Percentiles rank a stretch among this genome's conserved stretches.
Conservation (phyloP, 2,329 filamentous ascomycete genomes). For the Claviceps sp. region DNA sequence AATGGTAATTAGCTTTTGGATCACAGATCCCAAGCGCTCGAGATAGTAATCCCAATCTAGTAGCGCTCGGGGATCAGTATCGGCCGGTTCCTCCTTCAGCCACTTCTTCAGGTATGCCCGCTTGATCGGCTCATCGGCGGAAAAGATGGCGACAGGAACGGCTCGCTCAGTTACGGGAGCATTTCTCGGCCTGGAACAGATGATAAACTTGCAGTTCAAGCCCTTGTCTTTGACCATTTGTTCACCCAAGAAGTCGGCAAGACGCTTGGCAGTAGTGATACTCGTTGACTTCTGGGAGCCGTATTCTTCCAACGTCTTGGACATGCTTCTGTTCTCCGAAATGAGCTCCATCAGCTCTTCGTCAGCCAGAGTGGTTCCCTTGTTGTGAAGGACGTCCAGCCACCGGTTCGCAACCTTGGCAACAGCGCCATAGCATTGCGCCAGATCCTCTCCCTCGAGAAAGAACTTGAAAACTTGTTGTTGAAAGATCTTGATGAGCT, state of each 20-base stretch:
- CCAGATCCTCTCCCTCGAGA: constrained; percentile 73
- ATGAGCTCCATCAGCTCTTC: constrained; percentile 99
- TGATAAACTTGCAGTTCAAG: constrained; percentile 98
- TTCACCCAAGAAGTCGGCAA: constrained; percentile 92
- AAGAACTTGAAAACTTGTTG: constrained; percentile 99
- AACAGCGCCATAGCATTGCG: constrained; percentile 81
- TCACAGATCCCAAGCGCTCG: constrained; percentile 88
- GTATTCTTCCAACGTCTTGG: constrained; percentile 93
- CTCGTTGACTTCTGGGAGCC: constrained; percentile 92
- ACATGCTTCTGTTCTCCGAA: constrained; percentile 97
- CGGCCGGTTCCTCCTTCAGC: constrained; percentile 81
- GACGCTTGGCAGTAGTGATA: constrained; percentile 91
- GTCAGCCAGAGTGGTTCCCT: constrained; percentile 79
- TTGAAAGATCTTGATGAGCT: constrained; percentile 99
- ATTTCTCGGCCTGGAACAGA: constrained; percentile 72
- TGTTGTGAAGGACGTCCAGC: constrained; percentile 86
- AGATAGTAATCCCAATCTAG: constrained; percentile 97
- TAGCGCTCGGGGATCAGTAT: constrained; percentile 79
- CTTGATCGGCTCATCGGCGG: constrained; percentile 79
- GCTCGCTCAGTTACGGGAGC: constrained; percentile 91
- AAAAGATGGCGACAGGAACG: constrained; percentile 93
- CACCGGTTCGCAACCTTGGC: constrained; percentile 92
- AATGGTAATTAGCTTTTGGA: constrained; percentile 98
- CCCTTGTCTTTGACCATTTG: constrained; percentile 99
- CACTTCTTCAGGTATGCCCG: constrained; percentile 85